These are phyloP conservation scores for Hypoxylon sp. DNA, from an alignment of 2,329 filamentous ascomycete species.

Conservation along the genomic window DNA sequence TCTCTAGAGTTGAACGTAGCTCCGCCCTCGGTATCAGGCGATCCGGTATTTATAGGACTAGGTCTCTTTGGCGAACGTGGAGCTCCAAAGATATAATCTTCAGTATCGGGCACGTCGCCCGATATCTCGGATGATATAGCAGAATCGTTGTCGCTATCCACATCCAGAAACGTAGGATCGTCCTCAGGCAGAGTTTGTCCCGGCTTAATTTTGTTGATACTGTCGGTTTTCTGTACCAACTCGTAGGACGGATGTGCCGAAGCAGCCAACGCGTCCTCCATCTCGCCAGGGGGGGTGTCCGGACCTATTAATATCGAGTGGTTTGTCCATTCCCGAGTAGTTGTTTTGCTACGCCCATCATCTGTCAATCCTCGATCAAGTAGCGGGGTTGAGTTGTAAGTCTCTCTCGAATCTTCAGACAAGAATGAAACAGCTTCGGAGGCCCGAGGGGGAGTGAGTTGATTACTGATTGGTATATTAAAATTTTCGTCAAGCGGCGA, in stretches of 20 bases:
- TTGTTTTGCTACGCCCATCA: slow-evolving; percentile 61
- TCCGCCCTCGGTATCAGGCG: slow-evolving; percentile 33
- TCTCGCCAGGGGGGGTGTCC: slow-evolving; percentile 55
- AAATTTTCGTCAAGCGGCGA: slow-evolving; percentile 48
- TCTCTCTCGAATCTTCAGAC: slow-evolving; percentile 76
- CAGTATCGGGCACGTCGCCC: slow-evolving; percentile 60
- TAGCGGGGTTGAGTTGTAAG: slow-evolving; percentile 82
- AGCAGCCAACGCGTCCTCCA: slow-evolving; percentile 52
- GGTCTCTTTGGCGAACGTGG: slow-evolving; percentile 47
- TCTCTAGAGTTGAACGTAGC: slow-evolving; percentile 27
- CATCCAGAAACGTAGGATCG: slow-evolving; percentile 51
- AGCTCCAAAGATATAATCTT: slow-evolving; percentile 53
- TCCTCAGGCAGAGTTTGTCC: slow-evolving; percentile 53
- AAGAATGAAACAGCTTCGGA: slow-evolving; percentile 64
- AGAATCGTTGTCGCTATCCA: slow-evolving; percentile 65
- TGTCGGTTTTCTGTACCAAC: slow-evolving; percentile 68
- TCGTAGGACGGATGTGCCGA: slow-evolving; percentile 66
- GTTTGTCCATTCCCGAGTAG: slow-evolving; percentile 66
- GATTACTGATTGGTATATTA: slow-evolving; percentile 41
- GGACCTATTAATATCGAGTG: slow-evolving; percentile 68
- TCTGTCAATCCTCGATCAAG: slow-evolving; percentile 76
- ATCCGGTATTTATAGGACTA: slow-evolving; percentile 54
- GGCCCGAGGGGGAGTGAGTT: slow-evolving; percentile 48
- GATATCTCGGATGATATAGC: slow-evolving; percentile 76
- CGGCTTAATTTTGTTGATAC: slow-evolving; percentile 62